A percentile compares a stretch with the other conserved stretches of the same genome.
These are phyloP conservation scores for Camelina neglecta DNA, from an alignment of 345 rosid genomes.

Conservation along the genomic window DNA sequence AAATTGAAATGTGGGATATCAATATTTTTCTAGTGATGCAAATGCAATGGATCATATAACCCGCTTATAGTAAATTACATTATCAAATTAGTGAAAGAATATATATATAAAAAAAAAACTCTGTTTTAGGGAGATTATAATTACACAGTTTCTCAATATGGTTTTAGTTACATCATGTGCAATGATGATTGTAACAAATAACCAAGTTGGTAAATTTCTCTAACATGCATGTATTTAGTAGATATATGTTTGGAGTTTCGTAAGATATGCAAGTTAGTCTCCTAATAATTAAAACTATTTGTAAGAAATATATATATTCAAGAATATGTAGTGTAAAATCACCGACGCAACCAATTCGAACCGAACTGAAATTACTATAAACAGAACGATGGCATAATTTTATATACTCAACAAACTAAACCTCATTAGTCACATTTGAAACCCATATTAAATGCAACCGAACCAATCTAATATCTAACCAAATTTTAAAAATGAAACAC, in stretches of 20 bases:
- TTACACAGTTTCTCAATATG: background rate
- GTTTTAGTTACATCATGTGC: background rate
- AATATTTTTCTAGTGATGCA: background rate
- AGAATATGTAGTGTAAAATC: no score
- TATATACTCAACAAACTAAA: no score
- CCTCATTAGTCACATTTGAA: no score
- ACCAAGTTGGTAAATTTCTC: background rate
- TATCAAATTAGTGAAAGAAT: background rate
- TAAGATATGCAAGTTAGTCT: background rate
- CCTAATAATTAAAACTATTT: background rate
- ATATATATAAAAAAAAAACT: background rate
- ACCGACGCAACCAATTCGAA: background rate
- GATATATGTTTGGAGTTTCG: background rate
- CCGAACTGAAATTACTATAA: background rate
- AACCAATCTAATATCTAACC: no score
- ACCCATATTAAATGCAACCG: no score
- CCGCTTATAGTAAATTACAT: background rate
- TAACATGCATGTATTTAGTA: conserved; percentile 3
- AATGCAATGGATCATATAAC: background rate
- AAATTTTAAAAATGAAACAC: no score
- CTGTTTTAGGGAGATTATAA: background rate
- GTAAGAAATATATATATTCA: background rate
- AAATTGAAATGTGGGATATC: background rate
- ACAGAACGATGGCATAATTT: background rate
- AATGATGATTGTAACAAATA: background rate